These are phyloP conservation scores for Anastatica hierochuntica DNA, from an alignment of 345 rosid species.

Conservation along the genomic window DNA sequence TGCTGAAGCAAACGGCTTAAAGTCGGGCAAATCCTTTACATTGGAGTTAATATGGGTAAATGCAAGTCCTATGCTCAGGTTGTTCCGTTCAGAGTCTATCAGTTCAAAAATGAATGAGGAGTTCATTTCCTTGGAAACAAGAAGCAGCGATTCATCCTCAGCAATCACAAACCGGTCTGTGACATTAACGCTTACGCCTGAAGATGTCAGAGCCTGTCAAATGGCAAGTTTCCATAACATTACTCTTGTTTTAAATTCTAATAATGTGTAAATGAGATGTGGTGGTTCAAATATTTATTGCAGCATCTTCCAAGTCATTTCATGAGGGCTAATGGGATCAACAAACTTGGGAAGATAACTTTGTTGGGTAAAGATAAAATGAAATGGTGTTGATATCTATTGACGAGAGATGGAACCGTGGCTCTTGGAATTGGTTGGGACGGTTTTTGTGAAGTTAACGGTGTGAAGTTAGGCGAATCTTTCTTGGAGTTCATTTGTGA, in stretches of 20 bases:
- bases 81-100: background rate
- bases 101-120: no score
- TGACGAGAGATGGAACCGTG: background rate
- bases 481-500: background rate
- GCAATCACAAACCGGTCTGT: background rate
- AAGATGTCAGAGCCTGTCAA: background rate
- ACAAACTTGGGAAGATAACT: constrained; percentile 3
- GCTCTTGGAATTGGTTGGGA: background rate
- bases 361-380: constrained; percentile 3
- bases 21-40: no score
- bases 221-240: background rate
- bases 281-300: no score
- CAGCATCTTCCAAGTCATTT: no score
- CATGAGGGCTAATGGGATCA: constrained; percentile 12
- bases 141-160: background rate
- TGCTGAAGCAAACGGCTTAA: no score
- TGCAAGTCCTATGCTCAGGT: no score
- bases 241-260: background rate
- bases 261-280: no score
- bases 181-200: background rate
- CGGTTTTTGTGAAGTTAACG: background rate
- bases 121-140: no score
- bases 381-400: background rate
- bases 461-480: background rate
- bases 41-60: no score